phyloP scores from a whole-genome alignment of 176 grass and related monocot species.

The Cenchrus purpureus region DNA sequence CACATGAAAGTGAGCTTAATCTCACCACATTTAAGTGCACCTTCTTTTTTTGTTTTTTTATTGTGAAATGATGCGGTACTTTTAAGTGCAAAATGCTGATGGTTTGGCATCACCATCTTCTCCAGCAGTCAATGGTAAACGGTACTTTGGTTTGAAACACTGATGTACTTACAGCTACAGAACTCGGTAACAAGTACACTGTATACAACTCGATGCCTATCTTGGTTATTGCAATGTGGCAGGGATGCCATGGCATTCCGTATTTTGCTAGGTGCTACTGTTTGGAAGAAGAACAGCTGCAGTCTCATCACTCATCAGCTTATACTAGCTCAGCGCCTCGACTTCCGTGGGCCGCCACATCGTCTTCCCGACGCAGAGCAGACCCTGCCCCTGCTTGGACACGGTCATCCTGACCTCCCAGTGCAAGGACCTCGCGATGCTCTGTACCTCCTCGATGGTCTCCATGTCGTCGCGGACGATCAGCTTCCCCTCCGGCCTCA shows the following conservation, averaged over 20 bases:
- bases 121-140: neutral
- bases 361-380: conserved; percentile 68
- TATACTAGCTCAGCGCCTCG: conserved; percentile 35
- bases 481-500: conserved; percentile 75
- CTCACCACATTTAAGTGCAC: neutral
- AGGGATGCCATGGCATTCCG: neutral
- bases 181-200: neutral
- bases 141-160: neutral
- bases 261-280: neutral
- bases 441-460: conserved; percentile 57
- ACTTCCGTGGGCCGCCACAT: conserved; percentile 70
- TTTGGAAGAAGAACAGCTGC: neutral
- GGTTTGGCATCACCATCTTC: neutral
- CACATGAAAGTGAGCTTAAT: neutral
- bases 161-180: neutral
- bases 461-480: conserved; percentile 64
- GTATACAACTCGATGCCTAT: neutral
- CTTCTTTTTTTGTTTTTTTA: too few species aligned
- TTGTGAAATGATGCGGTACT: neutral
- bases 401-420: conserved; percentile 69
- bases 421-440: conserved; percentile 54
- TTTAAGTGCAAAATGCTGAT: neutral
- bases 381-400: conserved; percentile 52
- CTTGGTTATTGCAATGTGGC: conserved; percentile 7
- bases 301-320: neutral